Evolutionary conservation across 2,329 filamentous ascomycete species (phyloP).

Genomic region (Periconia sp.): DNA sequence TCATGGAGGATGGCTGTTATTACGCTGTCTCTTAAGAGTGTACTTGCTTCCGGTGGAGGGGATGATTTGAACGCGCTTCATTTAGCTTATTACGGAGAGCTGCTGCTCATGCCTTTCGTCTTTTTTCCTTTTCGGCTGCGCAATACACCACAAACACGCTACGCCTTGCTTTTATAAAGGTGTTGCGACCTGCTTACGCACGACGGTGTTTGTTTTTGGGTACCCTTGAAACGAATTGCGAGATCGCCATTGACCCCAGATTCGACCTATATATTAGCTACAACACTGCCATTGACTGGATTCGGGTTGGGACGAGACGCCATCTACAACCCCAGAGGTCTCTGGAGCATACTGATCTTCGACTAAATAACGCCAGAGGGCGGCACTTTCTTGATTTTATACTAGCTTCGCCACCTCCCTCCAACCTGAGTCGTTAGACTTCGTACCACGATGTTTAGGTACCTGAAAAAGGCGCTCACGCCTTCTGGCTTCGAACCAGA

Average conservation of each 20-base stretch:
- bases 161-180: neutral
- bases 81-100: neutral
- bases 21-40: neutral
- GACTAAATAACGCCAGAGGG: constrained; percentile 3
- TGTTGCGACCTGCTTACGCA: neutral
- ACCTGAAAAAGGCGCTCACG: constrained; percentile 28
- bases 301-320: neutral
- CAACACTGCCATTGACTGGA: neutral
- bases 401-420: neutral
- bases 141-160: neutral
- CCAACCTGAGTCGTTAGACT: no score
- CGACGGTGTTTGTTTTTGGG: neutral
- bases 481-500: constrained; percentile 26
- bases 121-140: neutral
- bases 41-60: neutral
- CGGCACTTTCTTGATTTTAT: neutral
- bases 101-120: neutral
- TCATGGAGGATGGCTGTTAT: neutral
- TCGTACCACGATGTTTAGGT: constrained; percentile 22
- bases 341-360: neutral
- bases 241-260: neutral
- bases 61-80: neutral
- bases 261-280: neutral
- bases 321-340: neutral
- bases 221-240: neutral